phyloP scores from a whole-genome alignment of 345 rosid species.

The Eucalyptus rudis region DNA sequence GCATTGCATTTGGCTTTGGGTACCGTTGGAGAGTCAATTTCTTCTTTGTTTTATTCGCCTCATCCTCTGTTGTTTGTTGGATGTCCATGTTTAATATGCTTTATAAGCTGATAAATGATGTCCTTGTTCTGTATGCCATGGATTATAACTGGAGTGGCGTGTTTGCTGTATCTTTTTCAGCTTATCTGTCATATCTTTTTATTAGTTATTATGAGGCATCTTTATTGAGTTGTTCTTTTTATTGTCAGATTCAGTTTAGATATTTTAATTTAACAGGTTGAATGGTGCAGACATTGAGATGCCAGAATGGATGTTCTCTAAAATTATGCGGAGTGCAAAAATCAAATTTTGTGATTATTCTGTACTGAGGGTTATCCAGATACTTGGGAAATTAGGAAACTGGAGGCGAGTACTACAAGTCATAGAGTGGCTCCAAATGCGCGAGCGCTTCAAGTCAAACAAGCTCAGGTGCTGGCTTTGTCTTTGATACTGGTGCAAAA shows the following conservation, averaged over 20 bases:
- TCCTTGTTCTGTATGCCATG: neutral
- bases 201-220: neutral
- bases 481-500: neutral
- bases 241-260: constrained; percentile 14
- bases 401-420: constrained; percentile 94
- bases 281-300: constrained; percentile 91
- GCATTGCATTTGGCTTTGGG: neutral
- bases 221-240: neutral
- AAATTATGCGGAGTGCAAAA: constrained; percentile 80
- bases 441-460: constrained; percentile 68
- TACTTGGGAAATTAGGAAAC: constrained; percentile 78
- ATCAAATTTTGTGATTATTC: constrained; percentile 73
- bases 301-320: constrained; percentile 95
- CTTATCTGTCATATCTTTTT: neutral
- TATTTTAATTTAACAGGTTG: constrained; percentile 56
- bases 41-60: neutral
- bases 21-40: neutral
- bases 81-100: neutral
- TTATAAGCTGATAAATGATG: neutral
- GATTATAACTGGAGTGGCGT: neutral
- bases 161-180: neutral
- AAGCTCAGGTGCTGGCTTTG: constrained; percentile 37
- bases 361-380: constrained; percentile 60
- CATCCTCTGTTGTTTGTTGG: neutral
- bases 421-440: constrained; percentile 87